Evolutionary conservation across 352 stramenopile genomes (phyloP), one percentile per base, ranked within the genome.

Genomic region (Phytophthora fragariae): DNA sequence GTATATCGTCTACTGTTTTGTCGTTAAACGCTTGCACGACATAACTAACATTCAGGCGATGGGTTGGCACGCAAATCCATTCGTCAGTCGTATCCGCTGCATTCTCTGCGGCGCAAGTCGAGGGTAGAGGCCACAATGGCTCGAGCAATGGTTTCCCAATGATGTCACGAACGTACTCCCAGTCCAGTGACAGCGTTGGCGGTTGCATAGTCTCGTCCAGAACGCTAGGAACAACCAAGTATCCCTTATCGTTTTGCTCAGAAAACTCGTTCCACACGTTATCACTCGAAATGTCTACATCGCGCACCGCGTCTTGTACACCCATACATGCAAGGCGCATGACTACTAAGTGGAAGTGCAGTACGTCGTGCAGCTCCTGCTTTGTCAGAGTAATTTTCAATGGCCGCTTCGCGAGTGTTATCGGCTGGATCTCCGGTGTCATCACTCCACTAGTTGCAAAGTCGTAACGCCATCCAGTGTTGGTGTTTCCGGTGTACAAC

Each of bases 221-320:
- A 27, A 79, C 53, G n/a, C 81, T 88, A 15, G 89, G 86, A 1
- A 94, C 86, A 33, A 97, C 88, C 35, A 97, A 52, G 61, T 97
- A 97, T 3, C 90, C 90, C 56, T 97, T 97, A 77, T 97, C 90
- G 58, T 97, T 97, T 65, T 93, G 84, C 65, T 93, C 81, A 0
- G 90, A 94, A 12, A 97, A 97, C 55, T 95, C 88, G 46, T 92
- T 83, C 83, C 86, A 93, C 2, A 94, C 76, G 11, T 88, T 75
- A 35, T 90, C 81, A 27, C 72, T 80, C 2, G 71, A 65, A 67
- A 93, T 82, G 14, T 91, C 77, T 9, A 95, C 76, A 46, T 95
- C 84, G 24, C 88, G 84, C 62, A 92, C 69, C 6, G 84, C 90
- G 19, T 93, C 87, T 49, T 88, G 72, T 14, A 94, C 87, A 17